Base-by-base conservation (phyloP, 2,329 filamentous ascomycete species). In the Diaporthe velutina region DNA sequence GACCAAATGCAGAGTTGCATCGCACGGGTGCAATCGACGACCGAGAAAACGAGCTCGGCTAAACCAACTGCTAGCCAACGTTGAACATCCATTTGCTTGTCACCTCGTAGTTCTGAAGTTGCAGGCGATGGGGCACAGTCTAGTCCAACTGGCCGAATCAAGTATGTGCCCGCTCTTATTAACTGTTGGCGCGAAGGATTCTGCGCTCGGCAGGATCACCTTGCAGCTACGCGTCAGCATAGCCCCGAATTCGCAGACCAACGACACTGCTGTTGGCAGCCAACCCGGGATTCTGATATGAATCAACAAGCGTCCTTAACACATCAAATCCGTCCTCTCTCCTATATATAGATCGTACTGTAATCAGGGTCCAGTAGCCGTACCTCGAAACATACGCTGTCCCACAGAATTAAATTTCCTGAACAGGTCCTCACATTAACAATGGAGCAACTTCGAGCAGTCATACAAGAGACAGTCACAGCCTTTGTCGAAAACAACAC, bases 401-500 rank as follows among this genome's bases (percentile, higher is more conserved):
- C n/a, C 8, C 55, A 33, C 50, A 17, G 28, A 67, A 61, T 2
- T 61, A 19, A 7, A 52, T 70, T n/a, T 33, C 40, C 55, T 50
- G 25, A 52, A 22, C 3, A 25, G 6, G 54, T 3, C 1, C 17
- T 57, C 22, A 71, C 40, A 57, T 13, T 15, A 66, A 66, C 48
- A 2, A 74, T 74, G 73, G 73, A 48, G 25, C 35, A 64, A 22
- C 67, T 74, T 48, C 57, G 73, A 42, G 66, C 58, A 25, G 48
- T 71, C 28, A 71, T 74, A 1, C 66, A 71, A 58, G 48, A 67
- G 73, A 74, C 73, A n/a, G 66, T 74, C 57, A 72, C 67, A 8
- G 28, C 48, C 35, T 74, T 71, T 4, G 60, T 74, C 64, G 54
- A 78, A 61, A 79, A 78, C 61, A 79, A 77, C 64, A 78, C 77